phyloP scores from a whole-genome alignment of 768 basidiomycete genomes.

The Hirschioporus abietinus region DNA sequence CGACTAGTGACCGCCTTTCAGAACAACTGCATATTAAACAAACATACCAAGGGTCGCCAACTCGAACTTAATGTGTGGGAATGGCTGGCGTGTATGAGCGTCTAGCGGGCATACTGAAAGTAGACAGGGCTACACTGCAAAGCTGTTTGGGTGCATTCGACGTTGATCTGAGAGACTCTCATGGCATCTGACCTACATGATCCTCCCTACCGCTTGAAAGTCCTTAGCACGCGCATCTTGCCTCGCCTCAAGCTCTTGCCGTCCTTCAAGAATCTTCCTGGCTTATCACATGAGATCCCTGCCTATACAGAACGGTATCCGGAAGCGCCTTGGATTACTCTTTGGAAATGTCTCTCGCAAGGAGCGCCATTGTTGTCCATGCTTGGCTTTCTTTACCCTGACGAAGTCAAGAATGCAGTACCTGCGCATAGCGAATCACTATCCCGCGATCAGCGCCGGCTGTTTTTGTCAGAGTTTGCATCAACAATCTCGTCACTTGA shows the following conservation, averaged over 20 bases:
- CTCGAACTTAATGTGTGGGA: too few relatives aligned
- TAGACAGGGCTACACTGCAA: too few relatives aligned
- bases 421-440: neutral
- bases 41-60: too few relatives aligned
- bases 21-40: too few relatives aligned
- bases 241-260: conserved; percentile 75
- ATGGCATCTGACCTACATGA: too few relatives aligned
- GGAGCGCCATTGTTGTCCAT: neutral
- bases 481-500: neutral
- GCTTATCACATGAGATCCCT: neutral
- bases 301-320: neutral
- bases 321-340: neutral
- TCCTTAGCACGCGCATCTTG: conserved; percentile 40
- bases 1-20: too few relatives aligned
- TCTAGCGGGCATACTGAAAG: too few relatives aligned
- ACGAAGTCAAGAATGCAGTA: neutral
- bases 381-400: neutral
- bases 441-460: neutral
- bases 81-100: too few relatives aligned
- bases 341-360: conserved; percentile 1
- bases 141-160: too few relatives aligned
- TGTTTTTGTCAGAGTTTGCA: neutral
- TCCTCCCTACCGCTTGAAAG: too few relatives aligned
- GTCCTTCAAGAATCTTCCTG: neutral
- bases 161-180: too few relatives aligned